Percentiles rank a stretch among this genome's conserved stretches.
Conservation (phyloP, 1,139 yeast genomes). For the Kodamaea anthophila region DNA sequence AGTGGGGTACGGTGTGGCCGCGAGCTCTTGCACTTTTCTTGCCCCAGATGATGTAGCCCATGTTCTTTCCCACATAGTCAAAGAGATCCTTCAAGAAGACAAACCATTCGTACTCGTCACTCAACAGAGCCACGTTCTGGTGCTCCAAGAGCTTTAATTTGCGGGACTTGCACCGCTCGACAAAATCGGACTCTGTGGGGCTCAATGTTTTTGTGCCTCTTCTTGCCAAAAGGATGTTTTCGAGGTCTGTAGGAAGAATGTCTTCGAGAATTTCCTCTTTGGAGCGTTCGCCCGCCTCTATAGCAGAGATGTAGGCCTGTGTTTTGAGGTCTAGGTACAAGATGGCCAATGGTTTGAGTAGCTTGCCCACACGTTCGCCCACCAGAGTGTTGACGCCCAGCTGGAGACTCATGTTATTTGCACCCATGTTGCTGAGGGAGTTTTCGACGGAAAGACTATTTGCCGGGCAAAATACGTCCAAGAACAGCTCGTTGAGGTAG, state of each 20-base stretch:
- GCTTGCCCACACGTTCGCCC: constrained; percentile 47
- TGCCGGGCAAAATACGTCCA: constrained; percentile 77
- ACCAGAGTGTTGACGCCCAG: constrained; percentile 32
- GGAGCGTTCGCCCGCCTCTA: constrained; percentile 66
- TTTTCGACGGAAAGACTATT: constrained; percentile 39
- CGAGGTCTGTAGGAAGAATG: constrained; percentile 66
- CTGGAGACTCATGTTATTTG: constrained; percentile 29
- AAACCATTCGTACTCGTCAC: constrained; percentile 68
- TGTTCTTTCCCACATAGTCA: constrained; percentile 72
- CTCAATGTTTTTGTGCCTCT: constrained; percentile 41
- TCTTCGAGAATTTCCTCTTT: constrained; percentile 67
- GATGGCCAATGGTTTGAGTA: constrained; percentile 75
- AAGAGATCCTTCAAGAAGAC: constrained; percentile 66
- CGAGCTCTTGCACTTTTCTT: constrained; percentile 38
- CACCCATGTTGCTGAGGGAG: constrained; percentile 35
- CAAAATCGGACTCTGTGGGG: constrained; percentile 68
- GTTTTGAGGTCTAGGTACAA: constrained; percentile 83
- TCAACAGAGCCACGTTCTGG: constrained; percentile 36
- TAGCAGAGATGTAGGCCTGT: constrained; percentile 87
- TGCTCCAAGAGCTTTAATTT: constrained; percentile 54
- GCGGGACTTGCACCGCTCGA: constrained; percentile 63
- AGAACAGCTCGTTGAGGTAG: constrained; percentile 73
- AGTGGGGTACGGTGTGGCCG: constrained; percentile 19
- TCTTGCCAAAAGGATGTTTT: constrained; percentile 44
- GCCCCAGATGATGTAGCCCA: constrained; percentile 69